Evolutionary conservation across 768 basidiomycete genomes (phyloP).

Genomic region (Podaxis sp.): DNA sequence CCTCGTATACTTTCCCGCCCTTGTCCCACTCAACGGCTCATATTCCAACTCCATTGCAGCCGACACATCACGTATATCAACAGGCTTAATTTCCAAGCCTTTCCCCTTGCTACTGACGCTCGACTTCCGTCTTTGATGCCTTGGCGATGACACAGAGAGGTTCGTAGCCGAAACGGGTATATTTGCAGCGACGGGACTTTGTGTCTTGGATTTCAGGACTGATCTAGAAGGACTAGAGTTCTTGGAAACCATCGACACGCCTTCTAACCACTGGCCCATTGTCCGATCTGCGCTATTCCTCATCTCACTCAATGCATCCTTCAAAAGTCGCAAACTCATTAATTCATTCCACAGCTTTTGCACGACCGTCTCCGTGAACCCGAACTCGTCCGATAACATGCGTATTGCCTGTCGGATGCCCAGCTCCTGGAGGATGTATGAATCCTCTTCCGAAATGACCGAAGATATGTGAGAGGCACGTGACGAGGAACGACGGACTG

Average conservation of each 20-base stretch:
- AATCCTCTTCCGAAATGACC: constrained; percentile 7
- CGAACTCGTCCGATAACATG: constrained; percentile 44
- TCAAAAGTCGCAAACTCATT: constrained; percentile 35
- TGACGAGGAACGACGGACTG: background rate
- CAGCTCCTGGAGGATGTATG: constrained; percentile 12
- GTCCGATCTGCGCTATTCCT: constrained; percentile 31
- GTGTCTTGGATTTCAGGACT: background rate
- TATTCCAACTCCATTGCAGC: constrained; percentile 15
- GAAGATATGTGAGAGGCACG: background rate
- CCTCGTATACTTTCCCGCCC: constrained; percentile 25
- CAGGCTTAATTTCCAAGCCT: constrained; percentile 21
- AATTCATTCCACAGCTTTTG: constrained; percentile 32
- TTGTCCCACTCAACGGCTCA: constrained; percentile 24
- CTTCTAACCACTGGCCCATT: constrained; percentile 3
- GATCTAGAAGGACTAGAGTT: background rate
- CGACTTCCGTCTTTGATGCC: background rate
- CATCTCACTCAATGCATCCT: constrained; percentile 36
- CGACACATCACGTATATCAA: constrained; percentile 3
- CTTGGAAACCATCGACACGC: background rate
- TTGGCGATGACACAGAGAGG: background rate
- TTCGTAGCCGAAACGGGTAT: background rate
- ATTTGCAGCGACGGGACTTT: background rate
- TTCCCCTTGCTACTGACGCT: background rate
- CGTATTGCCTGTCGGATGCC: constrained; percentile 28
- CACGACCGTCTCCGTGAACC: constrained; percentile 40